These are phyloP conservation scores for Friedmanniomyces simplex DNA, from an alignment of 495 filamentous ascomycete species.

Conservation along the genomic window DNA sequence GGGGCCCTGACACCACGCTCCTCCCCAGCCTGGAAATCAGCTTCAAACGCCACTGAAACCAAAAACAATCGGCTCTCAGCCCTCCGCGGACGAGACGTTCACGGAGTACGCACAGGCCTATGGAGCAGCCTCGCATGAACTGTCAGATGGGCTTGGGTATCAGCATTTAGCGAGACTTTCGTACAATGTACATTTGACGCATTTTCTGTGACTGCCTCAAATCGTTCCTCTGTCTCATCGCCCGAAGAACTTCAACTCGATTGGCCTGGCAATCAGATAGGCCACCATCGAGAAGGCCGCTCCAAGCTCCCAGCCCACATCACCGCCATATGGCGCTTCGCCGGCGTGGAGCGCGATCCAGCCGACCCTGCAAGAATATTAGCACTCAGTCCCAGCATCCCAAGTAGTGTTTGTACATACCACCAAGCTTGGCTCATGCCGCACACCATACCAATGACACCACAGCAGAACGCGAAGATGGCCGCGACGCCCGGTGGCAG, in stretches of 20 bases:
- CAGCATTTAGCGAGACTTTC: not conserved
- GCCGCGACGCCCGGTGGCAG: slow-evolving; percentile 68
- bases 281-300: slow-evolving; percentile 42
- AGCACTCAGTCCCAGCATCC: not conserved
- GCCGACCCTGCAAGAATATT: slow-evolving; percentile 44
- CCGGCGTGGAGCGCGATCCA: slow-evolving; percentile 60
- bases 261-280: slow-evolving; percentile 39
- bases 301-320: slow-evolving; percentile 66
- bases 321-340: slow-evolving; percentile 47
- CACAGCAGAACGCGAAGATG: slow-evolving; percentile 53
- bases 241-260: slow-evolving; percentile 47
- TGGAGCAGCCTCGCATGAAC: no score
- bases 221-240: slow-evolving; percentile 24
- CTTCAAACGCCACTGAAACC: no score
- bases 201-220: not conserved
- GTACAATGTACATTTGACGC: not conserved
- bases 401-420: not conserved
- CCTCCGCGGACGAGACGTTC: no score
- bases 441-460: slow-evolving; percentile 59
- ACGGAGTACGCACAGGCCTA: no score
- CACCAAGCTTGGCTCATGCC: slow-evolving; percentile 69
- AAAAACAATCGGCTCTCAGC: no score
- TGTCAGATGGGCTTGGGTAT: no score
- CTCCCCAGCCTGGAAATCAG: no score
- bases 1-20: no score